A percentile compares a stretch with the other conserved stretches of the same genome.
phyloP scores from a whole-genome alignment of 176 grass and related monocot species.

The Canna indica region DNA sequence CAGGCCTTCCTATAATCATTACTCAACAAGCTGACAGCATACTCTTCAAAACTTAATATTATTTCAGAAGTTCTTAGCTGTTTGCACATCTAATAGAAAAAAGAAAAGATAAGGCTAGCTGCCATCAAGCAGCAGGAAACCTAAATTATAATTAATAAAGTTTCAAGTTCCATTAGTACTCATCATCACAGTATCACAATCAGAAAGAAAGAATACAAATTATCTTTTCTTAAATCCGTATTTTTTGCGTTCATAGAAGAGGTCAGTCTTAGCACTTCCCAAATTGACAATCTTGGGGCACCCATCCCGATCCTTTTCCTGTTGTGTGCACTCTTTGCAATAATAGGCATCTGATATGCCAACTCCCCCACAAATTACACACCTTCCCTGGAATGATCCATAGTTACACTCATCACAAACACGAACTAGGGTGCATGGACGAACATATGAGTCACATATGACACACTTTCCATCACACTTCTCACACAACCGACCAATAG shows the following conservation, averaged over 20 bases:
- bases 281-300: slow-evolving; percentile 7
- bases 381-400: slow-evolving; percentile 6
- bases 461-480: slow-evolving; percentile 12
- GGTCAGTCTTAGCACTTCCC: slow-evolving; percentile 6
- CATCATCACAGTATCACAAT: neutral
- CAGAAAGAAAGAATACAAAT: neutral
- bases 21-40: too few relatives aligned
- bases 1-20: too few relatives aligned
- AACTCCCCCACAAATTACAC: slow-evolving; percentile 4
- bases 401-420: slow-evolving; percentile 2
- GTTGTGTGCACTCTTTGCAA: slow-evolving; percentile 12
- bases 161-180: too few relatives aligned
- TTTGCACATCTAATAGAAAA: neutral
- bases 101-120: neutral
- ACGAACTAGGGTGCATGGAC: slow-evolving; percentile 1
- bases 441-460: slow-evolving; percentile 6
- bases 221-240: slow-evolving; percentile 15
- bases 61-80: neutral
- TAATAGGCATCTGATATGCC: slow-evolving; percentile 11
- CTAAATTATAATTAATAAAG: too few relatives aligned
- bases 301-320: slow-evolving; percentile 5
- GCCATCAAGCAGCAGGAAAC: neutral
- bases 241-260: slow-evolving; percentile 11
- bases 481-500: slow-evolving; percentile 1
- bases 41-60: neutral